phyloP scores from a whole-genome alignment of 1,284 basidiomycete species.

The Ceratobasidium theobromae region DNA sequence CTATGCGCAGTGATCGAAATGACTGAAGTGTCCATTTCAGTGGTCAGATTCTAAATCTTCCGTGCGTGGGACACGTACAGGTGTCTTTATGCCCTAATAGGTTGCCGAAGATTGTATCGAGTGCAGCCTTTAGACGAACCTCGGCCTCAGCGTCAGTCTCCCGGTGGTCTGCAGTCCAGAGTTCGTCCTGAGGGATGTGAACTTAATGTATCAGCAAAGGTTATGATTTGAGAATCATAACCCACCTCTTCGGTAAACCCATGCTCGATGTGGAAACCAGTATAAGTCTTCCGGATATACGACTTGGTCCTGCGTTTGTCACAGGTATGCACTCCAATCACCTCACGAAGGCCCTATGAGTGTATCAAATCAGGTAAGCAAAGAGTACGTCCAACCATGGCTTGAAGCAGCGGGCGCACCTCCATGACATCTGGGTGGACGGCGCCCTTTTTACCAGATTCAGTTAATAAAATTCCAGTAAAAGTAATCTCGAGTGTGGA shows the following conservation, averaged over 20 bases:
- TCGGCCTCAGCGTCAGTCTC: conserved; percentile 63
- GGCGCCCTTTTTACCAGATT: conserved; percentile 35
- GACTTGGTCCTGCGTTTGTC: conserved; percentile 62
- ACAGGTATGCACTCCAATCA: conserved; percentile 71
- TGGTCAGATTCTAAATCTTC: conserved; percentile 24
- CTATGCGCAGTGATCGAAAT: conserved; percentile 50
- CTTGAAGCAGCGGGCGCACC: no score
- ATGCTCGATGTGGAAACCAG: conserved; percentile 62
- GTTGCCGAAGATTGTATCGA: conserved; percentile 62
- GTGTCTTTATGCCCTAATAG: conserved; percentile 47
- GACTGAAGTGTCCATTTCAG: conserved; percentile 40
- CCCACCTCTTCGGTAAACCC: conserved; percentile 61
- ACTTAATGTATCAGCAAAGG: background rate
- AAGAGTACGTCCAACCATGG: no score
- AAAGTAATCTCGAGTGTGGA: conserved; percentile 70
- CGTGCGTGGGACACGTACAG: conserved; percentile 48
- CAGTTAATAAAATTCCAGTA: conserved; percentile 44
- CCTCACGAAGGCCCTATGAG: conserved; percentile 62
- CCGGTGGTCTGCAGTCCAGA: conserved; percentile 66
- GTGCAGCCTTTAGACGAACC: conserved; percentile 51
- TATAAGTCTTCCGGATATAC: conserved; percentile 59
- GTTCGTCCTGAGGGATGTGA: no score
- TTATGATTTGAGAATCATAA: background rate
- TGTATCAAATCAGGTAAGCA: background rate
- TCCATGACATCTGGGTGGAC: conserved; percentile 53